Conservation (phyloP, 495 filamentous ascomycete genomes). For the Penicillium egyptiacum region DNA sequence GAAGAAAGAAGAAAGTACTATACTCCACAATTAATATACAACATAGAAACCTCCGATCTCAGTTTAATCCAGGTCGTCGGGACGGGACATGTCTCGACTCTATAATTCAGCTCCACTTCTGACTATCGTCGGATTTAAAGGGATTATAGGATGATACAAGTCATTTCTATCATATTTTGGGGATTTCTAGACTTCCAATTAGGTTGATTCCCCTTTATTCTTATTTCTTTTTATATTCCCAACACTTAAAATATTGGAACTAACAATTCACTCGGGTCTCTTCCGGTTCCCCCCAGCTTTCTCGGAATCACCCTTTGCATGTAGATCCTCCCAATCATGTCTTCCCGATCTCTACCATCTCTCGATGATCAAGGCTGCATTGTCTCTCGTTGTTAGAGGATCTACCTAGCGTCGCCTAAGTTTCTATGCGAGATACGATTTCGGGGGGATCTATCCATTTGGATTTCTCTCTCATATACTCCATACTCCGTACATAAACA, state of each 20-base stretch:
- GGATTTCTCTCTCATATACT: background rate
- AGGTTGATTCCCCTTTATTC: no score
- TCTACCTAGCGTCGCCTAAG: background rate
- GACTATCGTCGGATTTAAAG: no score
- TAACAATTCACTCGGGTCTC: background rate
- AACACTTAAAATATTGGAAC: no score
- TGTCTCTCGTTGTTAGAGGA: background rate
- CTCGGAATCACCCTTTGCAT: background rate
- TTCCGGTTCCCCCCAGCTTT: background rate
- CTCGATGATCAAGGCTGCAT: conserved; percentile 8
- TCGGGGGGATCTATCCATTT: background rate
- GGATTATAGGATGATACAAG: no score
- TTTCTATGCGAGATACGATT: conserved; percentile 5
- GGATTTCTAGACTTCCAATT: no score
- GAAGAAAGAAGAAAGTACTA: background rate
- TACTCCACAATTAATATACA: background rate
- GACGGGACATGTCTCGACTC: background rate
- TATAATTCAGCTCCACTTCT: background rate
- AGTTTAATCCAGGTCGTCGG: background rate
- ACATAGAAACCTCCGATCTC: background rate
- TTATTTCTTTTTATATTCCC: no score
- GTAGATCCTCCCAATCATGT: conserved; percentile 8
- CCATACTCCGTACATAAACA: background rate
- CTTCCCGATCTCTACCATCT: conserved; percentile 4
- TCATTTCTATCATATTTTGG: no score